These are phyloP conservation scores for Pochonia chlamydosporia DNA, from an alignment of 2,329 filamentous ascomycete species.

Conservation along the genomic window DNA sequence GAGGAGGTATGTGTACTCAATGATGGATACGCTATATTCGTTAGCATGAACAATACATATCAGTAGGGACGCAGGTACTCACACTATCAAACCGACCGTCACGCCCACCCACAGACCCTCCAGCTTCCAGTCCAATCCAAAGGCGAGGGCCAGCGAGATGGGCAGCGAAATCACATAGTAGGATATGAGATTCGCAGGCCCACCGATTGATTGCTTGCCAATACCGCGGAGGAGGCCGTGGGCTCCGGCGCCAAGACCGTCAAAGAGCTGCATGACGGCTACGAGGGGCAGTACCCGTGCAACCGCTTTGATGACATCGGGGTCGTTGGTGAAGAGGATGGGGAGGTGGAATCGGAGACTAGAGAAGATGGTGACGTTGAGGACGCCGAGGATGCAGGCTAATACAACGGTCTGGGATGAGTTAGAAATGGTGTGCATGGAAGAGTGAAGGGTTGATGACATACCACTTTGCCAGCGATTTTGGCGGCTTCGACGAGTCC, in stretches of 20 bases:
- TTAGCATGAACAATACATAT: not conserved
- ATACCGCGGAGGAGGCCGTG: slow-evolving; percentile 84
- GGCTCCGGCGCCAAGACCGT: slow-evolving; percentile 71
- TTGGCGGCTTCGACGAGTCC: slow-evolving; percentile 75
- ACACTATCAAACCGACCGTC: slow-evolving; percentile 63
- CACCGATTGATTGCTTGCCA: slow-evolving; percentile 82
- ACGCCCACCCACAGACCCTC: slow-evolving; percentile 78
- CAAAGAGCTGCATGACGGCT: slow-evolving; percentile 85
- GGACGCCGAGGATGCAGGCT: slow-evolving; percentile 64
- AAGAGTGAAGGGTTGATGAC: slow-evolving; percentile 18
- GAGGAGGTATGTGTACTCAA: slow-evolving; percentile 49
- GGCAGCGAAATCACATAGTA: slow-evolving; percentile 88
- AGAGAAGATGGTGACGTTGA: slow-evolving; percentile 69
- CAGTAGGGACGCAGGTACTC: slow-evolving; percentile 23
- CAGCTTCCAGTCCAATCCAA: slow-evolving; percentile 71
- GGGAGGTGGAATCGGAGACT: slow-evolving; percentile 68
- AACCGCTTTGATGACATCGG: slow-evolving; percentile 62
- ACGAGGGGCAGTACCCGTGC: slow-evolving; percentile 70
- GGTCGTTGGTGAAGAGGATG: slow-evolving; percentile 69
- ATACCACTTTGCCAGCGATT: slow-evolving; percentile 69
- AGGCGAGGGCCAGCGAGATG: slow-evolving; percentile 71
- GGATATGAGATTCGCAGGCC: slow-evolving; percentile 77
- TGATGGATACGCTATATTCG: slow-evolving; percentile 36
- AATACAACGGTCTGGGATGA: slow-evolving; percentile 47
- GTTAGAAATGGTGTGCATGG: not conserved